Conservation (phyloP, 1,284 basidiomycete species). For the Psilocybe mexicana region DNA sequence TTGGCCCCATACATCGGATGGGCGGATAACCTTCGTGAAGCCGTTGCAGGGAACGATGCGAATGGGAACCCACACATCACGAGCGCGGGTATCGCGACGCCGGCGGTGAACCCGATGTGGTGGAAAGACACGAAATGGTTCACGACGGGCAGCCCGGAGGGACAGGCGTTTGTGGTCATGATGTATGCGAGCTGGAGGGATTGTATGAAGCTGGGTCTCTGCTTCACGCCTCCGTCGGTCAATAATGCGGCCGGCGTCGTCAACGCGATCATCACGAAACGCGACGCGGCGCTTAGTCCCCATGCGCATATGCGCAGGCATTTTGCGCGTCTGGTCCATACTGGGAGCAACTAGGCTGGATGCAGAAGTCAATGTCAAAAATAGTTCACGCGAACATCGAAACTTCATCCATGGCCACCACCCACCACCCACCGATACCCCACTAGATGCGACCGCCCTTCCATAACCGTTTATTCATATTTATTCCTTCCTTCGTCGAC, state of each 20-base stretch:
- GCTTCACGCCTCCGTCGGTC: background rate
- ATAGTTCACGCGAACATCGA: too few species aligned
- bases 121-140: constrained; percentile 37
- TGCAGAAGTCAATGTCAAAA: too few species aligned
- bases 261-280: background rate
- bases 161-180: constrained; percentile 41
- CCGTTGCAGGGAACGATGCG: constrained; percentile 27
- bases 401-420: too few species aligned
- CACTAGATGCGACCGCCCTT: too few species aligned
- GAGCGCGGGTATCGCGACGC: constrained; percentile 34
- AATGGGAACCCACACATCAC: constrained; percentile 32
- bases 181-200: constrained; percentile 48
- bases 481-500: too few species aligned
- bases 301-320: background rate
- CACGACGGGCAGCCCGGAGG: constrained; percentile 43
- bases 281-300: background rate
- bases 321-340: background rate
- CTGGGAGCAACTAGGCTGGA: background rate
- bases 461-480: too few species aligned
- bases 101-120: constrained; percentile 42
- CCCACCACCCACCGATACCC: too few species aligned
- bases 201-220: constrained; percentile 29
- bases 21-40: constrained; percentile 31
- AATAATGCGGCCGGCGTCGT: background rate
- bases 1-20: constrained; percentile 25